Percentiles rank a stretch among this genome's conserved stretches.
These are phyloP conservation scores for Paxillus rubicundulus DNA, from an alignment of 768 basidiomycete species.

Conservation along the genomic window DNA sequence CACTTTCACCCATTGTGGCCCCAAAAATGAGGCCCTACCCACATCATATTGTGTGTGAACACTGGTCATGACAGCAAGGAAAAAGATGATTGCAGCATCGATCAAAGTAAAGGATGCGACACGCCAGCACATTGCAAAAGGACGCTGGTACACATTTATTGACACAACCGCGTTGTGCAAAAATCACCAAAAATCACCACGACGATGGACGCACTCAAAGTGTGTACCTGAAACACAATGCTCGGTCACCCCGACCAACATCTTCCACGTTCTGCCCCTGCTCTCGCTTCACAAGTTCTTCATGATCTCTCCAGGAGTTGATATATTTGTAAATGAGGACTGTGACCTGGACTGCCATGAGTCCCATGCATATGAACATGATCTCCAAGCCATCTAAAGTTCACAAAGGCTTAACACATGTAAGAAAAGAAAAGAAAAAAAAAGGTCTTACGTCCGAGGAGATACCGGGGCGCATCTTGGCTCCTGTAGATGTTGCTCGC, in stretches of 20 bases:
- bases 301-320: slow-evolving; percentile 48
- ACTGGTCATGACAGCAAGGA: too few species aligned
- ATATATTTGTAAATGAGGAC: slow-evolving; percentile 51
- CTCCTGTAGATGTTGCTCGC: slow-evolving; percentile 61
- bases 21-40: too few species aligned
- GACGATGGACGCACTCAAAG: slow-evolving; percentile 17
- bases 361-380: slow-evolving; percentile 63
- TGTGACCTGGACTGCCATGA: slow-evolving; percentile 46
- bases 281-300: not conserved
- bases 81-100: too few species aligned
- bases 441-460: slow-evolving; percentile 56
- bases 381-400: slow-evolving; percentile 53
- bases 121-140: too few species aligned
- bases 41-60: too few species aligned
- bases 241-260: too few species aligned
- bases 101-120: too few species aligned
- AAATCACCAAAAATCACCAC: too few species aligned
- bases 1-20: too few species aligned
- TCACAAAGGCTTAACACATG: not conserved
- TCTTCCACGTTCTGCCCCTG: not conserved
- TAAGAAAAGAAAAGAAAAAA: not conserved
- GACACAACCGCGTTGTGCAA: too few species aligned
- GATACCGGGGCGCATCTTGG: slow-evolving; percentile 57
- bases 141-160: too few species aligned
- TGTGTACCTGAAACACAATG: slow-evolving; percentile 57